Base-by-base conservation (phyloP, 768 basidiomycete genomes). In the Podaxis sp. region DNA sequence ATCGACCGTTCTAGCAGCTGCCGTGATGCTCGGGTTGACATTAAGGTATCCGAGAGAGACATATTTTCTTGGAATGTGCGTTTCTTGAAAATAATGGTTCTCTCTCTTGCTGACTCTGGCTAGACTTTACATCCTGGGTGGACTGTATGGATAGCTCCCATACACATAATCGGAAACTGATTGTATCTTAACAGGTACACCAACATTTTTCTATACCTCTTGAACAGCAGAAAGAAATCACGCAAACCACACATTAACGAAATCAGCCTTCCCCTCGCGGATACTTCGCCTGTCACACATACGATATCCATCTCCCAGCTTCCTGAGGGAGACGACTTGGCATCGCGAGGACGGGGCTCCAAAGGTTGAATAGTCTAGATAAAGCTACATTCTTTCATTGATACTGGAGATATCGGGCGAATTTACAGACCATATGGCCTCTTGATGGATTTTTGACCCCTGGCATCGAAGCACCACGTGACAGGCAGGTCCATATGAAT, bases 81-180 rank as follows among this genome's bases (percentile, higher is more conserved):
- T 40, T 3, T 5, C 8, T 17, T 24, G 20, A 6, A 20, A 37
- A 24, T 2, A 0, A 1, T 13, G 4, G 26, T 40, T 24, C 3
- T 12, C 20, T 2, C 54, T 13, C 36, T 3, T 11, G 12, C 38
- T 56, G 20, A 56, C 1, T 37, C 20, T 20, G 2, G 4, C 10
- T 56, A 56, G 54, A 38, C 54, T 56, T 24, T 41, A 56, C 22
- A 40, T 56, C 54, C 54, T 56, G 3, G 54, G 54, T 56, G 54
- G 54, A 26, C 20, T 41, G 54, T 56, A 40, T 36, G 38, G 12
- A n/a, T 11, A 24, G 20, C 6, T 56, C 44, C 4, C 13, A 56
- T 5, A 4, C 22, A 7, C 22, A n/a, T 12, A 56, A 13, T 13
- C 6, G 17, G 38, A 12, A 17, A n/a, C 54, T 55, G 7, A 56